Base-by-base conservation (phyloP, 139 green algal species). In the Chlorella sp. region DNA sequence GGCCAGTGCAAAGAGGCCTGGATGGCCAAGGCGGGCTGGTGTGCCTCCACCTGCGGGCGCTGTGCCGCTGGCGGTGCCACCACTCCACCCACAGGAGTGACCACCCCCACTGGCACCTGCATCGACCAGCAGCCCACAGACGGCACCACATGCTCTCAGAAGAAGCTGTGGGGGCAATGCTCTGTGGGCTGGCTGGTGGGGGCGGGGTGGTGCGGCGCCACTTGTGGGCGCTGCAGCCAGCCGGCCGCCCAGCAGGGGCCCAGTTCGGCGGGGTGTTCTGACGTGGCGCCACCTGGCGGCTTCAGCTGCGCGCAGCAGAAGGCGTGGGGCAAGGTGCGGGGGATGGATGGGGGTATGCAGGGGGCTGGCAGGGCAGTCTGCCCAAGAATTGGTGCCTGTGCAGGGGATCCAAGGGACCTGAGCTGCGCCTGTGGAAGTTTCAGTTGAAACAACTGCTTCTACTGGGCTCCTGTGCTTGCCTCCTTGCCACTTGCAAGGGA, bases 261-360 rank as follows among this genome's bases (percentile, higher is more conserved):
- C 22, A 37, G n/a, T 7, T 68, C 86, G 0, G 19, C 75, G 0
- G 32, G 32, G 15, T 92, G 90, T 71, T 76, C 57, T 1, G 90
- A 92, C 39, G 40, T 86, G 24, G 24, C 37, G n/a, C 77, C 90
- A 0, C 80, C 86, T 21, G 86, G 81, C 30, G 66, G 69, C 12
- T 90, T 89, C 79, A 91, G 66, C 53, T 95, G 89, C 79, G 83
- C 82, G 14, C 90, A 92, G 91, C 91, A 92, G 84, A 84, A 88
- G 83, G 78, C 57, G 4, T 92, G 88, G 90, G 90, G 91, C 80
- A 85, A 81, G 68, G 84, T 88, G 68, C 32, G 84, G 18, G 18
- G 75, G 69, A 77, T 37, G 69, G 28, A 3, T 37, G 28, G 69
- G 69, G 21, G 1, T 77, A 2, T 77, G 48, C 48, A 16, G 48